Percentiles rank a stretch among this genome's conserved stretches.
Conservation (phyloP, 192 early-diverging fungal genomes). For the Backusella circina region DNA sequence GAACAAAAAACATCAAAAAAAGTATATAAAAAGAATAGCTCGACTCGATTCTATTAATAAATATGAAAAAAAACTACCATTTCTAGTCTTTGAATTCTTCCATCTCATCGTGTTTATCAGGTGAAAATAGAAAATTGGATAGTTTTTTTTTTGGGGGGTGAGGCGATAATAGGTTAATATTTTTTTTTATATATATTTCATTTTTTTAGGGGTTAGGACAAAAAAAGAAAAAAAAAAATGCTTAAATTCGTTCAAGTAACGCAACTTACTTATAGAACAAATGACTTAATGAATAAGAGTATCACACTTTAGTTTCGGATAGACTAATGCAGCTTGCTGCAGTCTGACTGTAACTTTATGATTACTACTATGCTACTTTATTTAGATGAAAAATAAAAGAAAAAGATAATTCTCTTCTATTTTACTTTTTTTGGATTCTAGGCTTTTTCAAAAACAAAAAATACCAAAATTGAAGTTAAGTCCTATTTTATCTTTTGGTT, state of each 20-base stretch:
- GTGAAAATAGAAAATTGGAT: neutral
- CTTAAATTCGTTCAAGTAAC: neutral
- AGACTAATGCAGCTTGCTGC: neutral
- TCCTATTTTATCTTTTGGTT: neutral
- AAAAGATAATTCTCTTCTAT: neutral
- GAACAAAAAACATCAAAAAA: constrained; percentile 2
- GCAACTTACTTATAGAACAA: neutral
- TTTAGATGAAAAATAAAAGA: neutral
- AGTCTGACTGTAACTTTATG: constrained; percentile 2
- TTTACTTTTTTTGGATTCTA: neutral
- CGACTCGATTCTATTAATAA: neutral
- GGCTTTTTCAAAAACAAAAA: neutral
- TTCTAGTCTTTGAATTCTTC: neutral
- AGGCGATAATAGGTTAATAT: neutral
- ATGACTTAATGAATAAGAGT: neutral
- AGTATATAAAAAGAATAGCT: neutral
- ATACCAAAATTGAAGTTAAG: neutral
- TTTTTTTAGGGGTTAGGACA: neutral
- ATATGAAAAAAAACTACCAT: neutral
- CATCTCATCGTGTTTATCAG: neutral
- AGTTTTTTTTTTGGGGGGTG: neutral
- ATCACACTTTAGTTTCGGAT: neutral
- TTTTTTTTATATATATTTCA: neutral
- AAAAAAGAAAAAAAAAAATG: constrained; percentile 2
- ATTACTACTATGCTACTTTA: neutral